These are phyloP conservation scores for Torulaspora delbrueckii DNA, from an alignment of 805 yeast species.

Conservation along the genomic window DNA sequence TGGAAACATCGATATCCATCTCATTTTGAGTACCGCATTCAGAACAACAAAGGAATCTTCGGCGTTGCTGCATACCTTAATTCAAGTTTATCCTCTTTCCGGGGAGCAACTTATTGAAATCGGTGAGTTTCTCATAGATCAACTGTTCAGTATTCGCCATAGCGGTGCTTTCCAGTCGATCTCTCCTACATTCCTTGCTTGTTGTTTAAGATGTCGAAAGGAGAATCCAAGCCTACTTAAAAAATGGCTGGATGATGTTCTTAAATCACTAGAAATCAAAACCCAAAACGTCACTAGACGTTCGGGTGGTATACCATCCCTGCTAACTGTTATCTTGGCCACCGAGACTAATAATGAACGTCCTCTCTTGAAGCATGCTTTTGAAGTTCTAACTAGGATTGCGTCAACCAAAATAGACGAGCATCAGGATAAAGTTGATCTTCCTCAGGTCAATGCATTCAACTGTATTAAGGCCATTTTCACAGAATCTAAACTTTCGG, in stretches of 20 bases:
- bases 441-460: constrained; percentile 92
- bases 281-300: constrained; percentile 77
- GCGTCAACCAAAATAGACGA: constrained; percentile 48
- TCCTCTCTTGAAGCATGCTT: constrained; percentile 46
- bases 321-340: constrained; percentile 69
- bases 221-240: constrained; percentile 40
- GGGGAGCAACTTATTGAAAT: constrained; percentile 26
- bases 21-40: constrained; percentile 69
- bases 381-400: constrained; percentile 48
- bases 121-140: constrained; percentile 58
- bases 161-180: constrained; percentile 90
- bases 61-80: constrained; percentile 43
- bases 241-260: constrained; percentile 56
- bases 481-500: constrained; percentile 62
- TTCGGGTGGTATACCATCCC: constrained; percentile 86
- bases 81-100: constrained; percentile 34
- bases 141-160: constrained; percentile 71
- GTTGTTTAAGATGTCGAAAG: constrained; percentile 54
- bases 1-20: constrained; percentile 39
- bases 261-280: constrained; percentile 48
- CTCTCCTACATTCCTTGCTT: constrained; percentile 68
- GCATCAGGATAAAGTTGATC: constrained; percentile 54
- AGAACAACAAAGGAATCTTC: constrained; percentile 77
- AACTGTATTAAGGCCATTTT: constrained; percentile 76
- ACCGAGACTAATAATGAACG: constrained; percentile 39